These are phyloP conservation scores for Ophiostoma piceae DNA, from an alignment of 2,329 filamentous ascomycete genomes.

Conservation along the genomic window DNA sequence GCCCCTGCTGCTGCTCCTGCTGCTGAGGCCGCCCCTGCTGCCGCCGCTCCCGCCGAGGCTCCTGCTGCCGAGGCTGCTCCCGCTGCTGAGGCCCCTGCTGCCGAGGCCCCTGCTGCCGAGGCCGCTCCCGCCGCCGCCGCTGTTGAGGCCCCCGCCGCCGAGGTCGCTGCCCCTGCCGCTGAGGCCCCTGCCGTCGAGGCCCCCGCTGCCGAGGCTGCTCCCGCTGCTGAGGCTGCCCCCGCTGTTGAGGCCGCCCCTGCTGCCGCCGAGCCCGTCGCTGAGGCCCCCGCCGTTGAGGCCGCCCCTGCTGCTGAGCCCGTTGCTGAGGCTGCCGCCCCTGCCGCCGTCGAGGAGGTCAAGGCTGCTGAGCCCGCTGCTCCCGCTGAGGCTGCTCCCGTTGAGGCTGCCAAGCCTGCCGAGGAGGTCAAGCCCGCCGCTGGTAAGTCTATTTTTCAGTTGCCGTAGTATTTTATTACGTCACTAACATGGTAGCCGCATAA, in stretches of 20 bases:
- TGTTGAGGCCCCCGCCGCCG: conserved; percentile 29
- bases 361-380: conserved; percentile 32
- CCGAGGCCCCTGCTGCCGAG: conserved; percentile 21
- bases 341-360: conserved; percentile 30
- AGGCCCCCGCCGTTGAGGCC: conserved; percentile 18
- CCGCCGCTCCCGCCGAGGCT: background rate
- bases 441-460: background rate
- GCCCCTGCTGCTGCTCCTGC: conserved; percentile 24
- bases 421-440: conserved; percentile 31
- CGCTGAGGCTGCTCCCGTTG: conserved; percentile 18
- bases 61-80: conserved; percentile 30
- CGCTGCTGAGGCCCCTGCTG: conserved; percentile 27
- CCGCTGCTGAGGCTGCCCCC: conserved; percentile 26
- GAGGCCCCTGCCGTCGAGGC: conserved; percentile 31
- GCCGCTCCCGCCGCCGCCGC: conserved; percentile 15
- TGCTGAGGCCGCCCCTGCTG: conserved; percentile 22
- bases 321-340: conserved; percentile 16
- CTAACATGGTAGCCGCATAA: conserved; percentile 13
- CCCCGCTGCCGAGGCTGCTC: conserved; percentile 29
- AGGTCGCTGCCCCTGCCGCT: conserved; percentile 26
- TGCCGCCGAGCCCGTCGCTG: conserved; percentile 28
- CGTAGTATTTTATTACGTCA: background rate
- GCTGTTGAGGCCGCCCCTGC: conserved; percentile 22
- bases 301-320: conserved; percentile 28
- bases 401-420: conserved; percentile 26